These are phyloP conservation scores for Trichophyton benhamiae DNA, from an alignment of 2,329 filamentous ascomycete genomes.

Conservation along the genomic window DNA sequence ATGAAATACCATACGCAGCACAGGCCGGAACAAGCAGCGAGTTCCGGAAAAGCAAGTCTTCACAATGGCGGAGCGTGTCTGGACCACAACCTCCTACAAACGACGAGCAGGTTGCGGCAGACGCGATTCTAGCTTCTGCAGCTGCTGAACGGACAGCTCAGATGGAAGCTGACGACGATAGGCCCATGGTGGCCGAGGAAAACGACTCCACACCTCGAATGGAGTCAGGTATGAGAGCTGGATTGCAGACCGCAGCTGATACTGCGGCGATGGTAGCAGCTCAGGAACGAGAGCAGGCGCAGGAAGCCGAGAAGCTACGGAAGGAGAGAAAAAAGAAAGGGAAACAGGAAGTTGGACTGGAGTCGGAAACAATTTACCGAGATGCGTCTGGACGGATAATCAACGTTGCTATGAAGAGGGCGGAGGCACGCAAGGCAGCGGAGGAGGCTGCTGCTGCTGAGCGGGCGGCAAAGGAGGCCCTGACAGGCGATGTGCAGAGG, in stretches of 20 bases:
- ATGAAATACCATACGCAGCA: slow-evolving; percentile 18
- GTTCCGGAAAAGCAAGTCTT: slow-evolving; percentile 59
- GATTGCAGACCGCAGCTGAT: slow-evolving; percentile 70
- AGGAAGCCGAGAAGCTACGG: slow-evolving; percentile 27
- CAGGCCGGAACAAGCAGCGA: slow-evolving; percentile 16
- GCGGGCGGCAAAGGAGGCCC: slow-evolving; percentile 52
- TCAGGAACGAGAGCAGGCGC: slow-evolving; percentile 44
- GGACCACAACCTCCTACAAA: slow-evolving; percentile 30
- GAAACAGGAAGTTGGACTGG: neutral
- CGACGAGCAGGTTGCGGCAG: slow-evolving; percentile 53
- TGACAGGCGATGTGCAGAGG: slow-evolving; percentile 76
- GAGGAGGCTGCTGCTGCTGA: slow-evolving; percentile 57
- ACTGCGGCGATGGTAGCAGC: slow-evolving; percentile 59
- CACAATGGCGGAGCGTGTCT: slow-evolving; percentile 59
- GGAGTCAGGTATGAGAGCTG: slow-evolving; percentile 77
- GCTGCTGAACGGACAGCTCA: slow-evolving; percentile 52
- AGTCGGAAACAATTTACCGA: slow-evolving; percentile 46
- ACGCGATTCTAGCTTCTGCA: slow-evolving; percentile 63
- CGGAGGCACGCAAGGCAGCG: slow-evolving; percentile 68
- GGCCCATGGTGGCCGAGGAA: slow-evolving; percentile 31
- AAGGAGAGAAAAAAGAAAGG: slow-evolving; percentile 10
- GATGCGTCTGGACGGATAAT: slow-evolving; percentile 92
- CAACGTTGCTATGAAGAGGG: slow-evolving; percentile 80
- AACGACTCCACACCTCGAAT: slow-evolving; percentile 46
- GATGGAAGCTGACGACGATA: slow-evolving; percentile 36